Percentiles rank a stretch among this genome's conserved stretches.
Conservation (phyloP, 2,329 filamentous ascomycete species). For the Neonectria magnoliae region DNA sequence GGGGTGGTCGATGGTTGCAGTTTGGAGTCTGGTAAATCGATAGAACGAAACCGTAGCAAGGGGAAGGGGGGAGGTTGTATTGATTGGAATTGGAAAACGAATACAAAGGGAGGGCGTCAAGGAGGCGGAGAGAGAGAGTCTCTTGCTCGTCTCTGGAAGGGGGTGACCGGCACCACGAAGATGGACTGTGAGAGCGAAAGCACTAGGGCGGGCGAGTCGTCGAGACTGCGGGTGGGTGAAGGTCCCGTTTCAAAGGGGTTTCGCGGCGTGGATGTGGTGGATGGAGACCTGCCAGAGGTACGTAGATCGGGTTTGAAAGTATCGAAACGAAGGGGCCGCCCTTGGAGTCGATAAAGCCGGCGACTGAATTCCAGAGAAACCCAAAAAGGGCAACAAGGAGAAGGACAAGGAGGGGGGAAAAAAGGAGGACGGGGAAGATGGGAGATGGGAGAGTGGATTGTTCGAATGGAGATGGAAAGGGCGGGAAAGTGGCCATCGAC, state of each 20-base stretch:
- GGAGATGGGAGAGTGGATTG: slow-evolving; percentile 8
- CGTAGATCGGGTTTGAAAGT: slow-evolving; percentile 6
- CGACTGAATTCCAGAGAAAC: slow-evolving; percentile 30
- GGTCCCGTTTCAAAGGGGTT: slow-evolving; percentile 26
- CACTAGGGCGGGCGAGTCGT: slow-evolving; percentile 28
- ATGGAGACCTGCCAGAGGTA: slow-evolving; percentile 27
- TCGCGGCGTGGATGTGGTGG: neutral
- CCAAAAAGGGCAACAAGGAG: slow-evolving; percentile 7
- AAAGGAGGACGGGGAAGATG: neutral
- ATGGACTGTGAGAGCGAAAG: slow-evolving; percentile 20
- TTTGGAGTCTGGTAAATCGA: slow-evolving; percentile 19
- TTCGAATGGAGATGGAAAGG: slow-evolving; percentile 22
- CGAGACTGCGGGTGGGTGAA: slow-evolving; percentile 25
- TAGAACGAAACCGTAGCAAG: slow-evolving; percentile 15
- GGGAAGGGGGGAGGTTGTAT: slow-evolving; percentile 12
- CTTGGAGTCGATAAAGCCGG: slow-evolving; percentile 16
- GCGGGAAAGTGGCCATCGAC: slow-evolving; percentile 3
- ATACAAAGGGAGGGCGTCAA: slow-evolving; percentile 36
- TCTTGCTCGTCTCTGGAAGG: slow-evolving; percentile 32
- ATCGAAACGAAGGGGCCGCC: slow-evolving; percentile 7
- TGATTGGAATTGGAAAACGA: slow-evolving; percentile 37
- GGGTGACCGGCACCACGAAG: slow-evolving; percentile 35
- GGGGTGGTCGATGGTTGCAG: slow-evolving; percentile 32
- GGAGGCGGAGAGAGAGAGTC: too few species aligned
- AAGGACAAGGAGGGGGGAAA: slow-evolving; percentile 12